phyloP scores from a whole-genome alignment of 2,329 filamentous ascomycete genomes.

The Nigrograna mackinnonii region DNA sequence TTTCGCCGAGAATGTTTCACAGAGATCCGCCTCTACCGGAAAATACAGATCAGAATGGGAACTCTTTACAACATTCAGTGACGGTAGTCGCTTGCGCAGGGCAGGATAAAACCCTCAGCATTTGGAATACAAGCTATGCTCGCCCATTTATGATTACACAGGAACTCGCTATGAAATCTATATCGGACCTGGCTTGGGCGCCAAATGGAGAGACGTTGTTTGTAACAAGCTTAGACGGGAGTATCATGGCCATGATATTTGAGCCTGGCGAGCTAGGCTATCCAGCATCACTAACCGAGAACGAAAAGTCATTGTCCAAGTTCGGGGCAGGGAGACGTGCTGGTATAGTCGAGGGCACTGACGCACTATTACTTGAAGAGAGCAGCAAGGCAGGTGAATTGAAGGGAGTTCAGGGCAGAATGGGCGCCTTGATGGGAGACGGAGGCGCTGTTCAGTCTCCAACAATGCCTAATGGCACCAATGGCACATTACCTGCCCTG shows the following conservation, averaged over 20 bases:
- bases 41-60: conserved; percentile 49
- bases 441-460: conserved; percentile 50
- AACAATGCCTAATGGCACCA: conserved; percentile 58
- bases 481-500: conserved; percentile 46
- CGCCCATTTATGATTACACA: conserved; percentile 88
- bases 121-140: conserved; percentile 97
- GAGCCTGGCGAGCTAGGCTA: conserved; percentile 87
- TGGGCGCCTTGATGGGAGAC: conserved; percentile 98
- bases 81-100: conserved; percentile 97
- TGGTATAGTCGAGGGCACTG: conserved; percentile 90
- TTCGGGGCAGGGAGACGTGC: conserved; percentile 88
- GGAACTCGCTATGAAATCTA: conserved; percentile 86
- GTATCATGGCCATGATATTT: conserved; percentile 81
- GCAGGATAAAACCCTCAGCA: conserved; percentile 92
- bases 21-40: conserved; percentile 63
- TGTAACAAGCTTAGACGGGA: conserved; percentile 85
- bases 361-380: conserved; percentile 84
- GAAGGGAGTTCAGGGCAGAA: conserved; percentile 86
- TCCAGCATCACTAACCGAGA: conserved; percentile 83
- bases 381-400: conserved; percentile 90
- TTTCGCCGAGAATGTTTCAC: conserved; percentile 88
- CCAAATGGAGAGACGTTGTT: conserved; percentile 89
- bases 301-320: conserved; percentile 89
- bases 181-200: conserved; percentile 92
- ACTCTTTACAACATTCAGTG: conserved; percentile 59